Evolutionary conservation across 1,139 yeast genomes (phyloP).

Genomic region (Waltiozyma sp.): DNA sequence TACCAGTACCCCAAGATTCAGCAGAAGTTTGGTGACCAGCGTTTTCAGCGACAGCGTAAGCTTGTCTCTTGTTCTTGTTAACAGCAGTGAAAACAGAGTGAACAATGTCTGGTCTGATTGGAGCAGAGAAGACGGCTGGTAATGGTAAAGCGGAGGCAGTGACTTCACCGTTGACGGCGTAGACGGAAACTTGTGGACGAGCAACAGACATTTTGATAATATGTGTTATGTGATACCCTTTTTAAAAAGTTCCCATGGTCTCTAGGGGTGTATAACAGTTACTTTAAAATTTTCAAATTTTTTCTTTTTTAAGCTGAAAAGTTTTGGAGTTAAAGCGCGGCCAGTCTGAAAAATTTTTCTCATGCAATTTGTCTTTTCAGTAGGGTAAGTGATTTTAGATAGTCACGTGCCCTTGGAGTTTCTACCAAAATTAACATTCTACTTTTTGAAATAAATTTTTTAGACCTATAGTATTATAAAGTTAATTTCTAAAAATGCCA

Average conservation of each 20-base stretch:
- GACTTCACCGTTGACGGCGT: constrained; percentile 81
- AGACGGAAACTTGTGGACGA: constrained; percentile 97
- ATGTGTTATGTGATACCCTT: constrained; percentile 10
- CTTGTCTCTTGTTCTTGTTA: constrained; percentile 99
- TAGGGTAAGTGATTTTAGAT: not conserved
- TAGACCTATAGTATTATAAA: no score
- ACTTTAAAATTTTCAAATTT: constrained; percentile 5
- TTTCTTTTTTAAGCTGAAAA: not conserved
- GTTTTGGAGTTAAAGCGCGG: not conserved
- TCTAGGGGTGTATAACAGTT: no score
- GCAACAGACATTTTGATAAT: constrained; percentile 23
- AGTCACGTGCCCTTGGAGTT: no score
- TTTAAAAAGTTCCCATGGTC: not conserved
- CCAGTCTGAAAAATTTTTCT: not conserved
- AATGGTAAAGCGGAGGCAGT: constrained; percentile 78
- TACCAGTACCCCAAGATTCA: constrained; percentile 99
- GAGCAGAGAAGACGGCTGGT: constrained; percentile 99
- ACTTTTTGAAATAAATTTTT: no score
- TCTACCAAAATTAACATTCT: no score
- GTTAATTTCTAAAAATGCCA: no score
- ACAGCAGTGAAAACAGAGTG: constrained; percentile 98
- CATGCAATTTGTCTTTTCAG: not conserved
- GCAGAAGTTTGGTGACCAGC: constrained; percentile 99
- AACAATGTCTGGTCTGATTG: constrained; percentile 98
- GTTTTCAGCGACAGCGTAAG: constrained; percentile 97